phyloP scores from a whole-genome alignment of 1,284 basidiomycete genomes.

The Mycena sp. region DNA sequence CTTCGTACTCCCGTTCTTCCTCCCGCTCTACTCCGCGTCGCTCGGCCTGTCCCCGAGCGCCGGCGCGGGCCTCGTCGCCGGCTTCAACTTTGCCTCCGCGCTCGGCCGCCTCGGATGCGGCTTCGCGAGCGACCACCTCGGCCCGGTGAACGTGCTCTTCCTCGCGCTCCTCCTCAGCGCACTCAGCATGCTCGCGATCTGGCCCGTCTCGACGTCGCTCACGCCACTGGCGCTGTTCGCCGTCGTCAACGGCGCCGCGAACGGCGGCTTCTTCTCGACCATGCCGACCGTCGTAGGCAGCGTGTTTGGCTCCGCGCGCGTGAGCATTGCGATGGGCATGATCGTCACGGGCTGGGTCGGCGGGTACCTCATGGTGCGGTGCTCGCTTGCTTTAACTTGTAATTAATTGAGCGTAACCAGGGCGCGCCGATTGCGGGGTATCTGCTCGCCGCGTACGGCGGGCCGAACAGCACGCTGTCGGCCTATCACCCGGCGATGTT shows the following conservation, averaged over 20 bases:
- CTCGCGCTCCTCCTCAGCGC: constrained; percentile 39
- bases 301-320: constrained; percentile 37
- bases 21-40: constrained; percentile 45
- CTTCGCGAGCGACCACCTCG: constrained; percentile 36
- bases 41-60: constrained; percentile 38
- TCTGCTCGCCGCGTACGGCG: constrained; percentile 40
- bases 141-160: constrained; percentile 41
- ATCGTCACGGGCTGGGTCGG: constrained; percentile 43
- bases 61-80: constrained; percentile 39
- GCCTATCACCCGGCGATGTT: constrained; percentile 42
- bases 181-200: constrained; percentile 43
- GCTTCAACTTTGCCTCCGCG: constrained; percentile 46
- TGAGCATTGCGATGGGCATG: constrained; percentile 43
- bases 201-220: constrained; percentile 43
- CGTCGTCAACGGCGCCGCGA: constrained; percentile 41
- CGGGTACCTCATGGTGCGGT: constrained; percentile 26
- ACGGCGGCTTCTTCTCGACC: constrained; percentile 46
- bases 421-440: constrained; percentile 40
- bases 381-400: not conserved
- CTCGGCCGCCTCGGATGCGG: constrained; percentile 43
- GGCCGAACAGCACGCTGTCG: constrained; percentile 30
- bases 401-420: constrained; percentile 15
- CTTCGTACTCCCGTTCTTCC: constrained; percentile 48
- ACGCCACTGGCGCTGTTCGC: constrained; percentile 42
- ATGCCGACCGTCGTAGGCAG: constrained; percentile 44